Evolutionary conservation across 2,329 filamentous ascomycete species (phyloP), one percentile per base, ranked within the genome.

Genomic region (Dothistroma septosporum): DNA sequence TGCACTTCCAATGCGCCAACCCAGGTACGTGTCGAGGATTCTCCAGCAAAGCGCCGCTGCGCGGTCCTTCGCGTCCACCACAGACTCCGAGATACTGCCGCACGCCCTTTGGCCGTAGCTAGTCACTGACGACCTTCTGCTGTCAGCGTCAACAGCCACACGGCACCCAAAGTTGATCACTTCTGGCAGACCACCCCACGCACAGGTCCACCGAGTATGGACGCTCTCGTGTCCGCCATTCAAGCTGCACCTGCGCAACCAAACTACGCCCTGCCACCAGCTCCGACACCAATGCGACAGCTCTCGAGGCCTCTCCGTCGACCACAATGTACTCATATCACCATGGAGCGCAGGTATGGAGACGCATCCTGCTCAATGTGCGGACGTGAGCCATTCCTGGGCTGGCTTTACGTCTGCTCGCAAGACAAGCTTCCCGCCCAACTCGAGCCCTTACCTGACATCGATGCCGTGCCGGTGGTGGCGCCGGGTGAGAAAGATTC

Each of bases 381-480:
- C 68, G 76, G 77, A 44, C 75, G 76, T 46, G 73, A 74, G 1
- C 83, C 87, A 0, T 75, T 79, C 16, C 79, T 87, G 57, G 88
- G 89, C 28, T 94, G 88, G 84, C 76, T 94, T 22, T 94, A 90
- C 73, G 79, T 82, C 61, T 94, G 91, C 73, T 83, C 81, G 12
- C 84, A 90, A 71, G 89, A 92, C 62, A 35, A 64, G 16, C 59
- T 66, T n/a, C 50, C 64, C 10, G 57, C 55, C 10, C 62, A 62
- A 24, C 14, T 58, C 19, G 50, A 61, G 6, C 44, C 59, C 19
- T 48, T 63, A 24, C 53, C 63, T 12, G 59, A 65, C 12, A 35
- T 57, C n/a, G 61, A 63, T 37, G 55, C 37, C 22, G 48, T 62
- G 5, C 61, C 64, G 6, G 19, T 55, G 8, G n/a, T 57, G 4